A percentile compares a stretch with the other conserved stretches of the same genome.
Conservation (phyloP, 2,329 filamentous ascomycete species). For the Ophiosphaerella herpotricha region DNA sequence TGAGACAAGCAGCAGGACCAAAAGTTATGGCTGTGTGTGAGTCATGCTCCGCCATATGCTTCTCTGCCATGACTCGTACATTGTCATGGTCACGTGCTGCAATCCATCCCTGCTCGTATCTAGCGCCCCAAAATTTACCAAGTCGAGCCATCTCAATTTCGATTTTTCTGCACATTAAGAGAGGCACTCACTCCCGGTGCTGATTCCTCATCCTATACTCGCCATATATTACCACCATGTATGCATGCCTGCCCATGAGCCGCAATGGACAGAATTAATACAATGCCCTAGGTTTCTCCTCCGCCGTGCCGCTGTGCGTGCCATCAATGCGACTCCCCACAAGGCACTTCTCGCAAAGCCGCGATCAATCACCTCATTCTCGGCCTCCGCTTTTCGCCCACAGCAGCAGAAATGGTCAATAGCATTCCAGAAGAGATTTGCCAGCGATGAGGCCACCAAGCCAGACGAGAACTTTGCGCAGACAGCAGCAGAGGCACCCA, state of each 20-base stretch:
- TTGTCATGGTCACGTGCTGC: not conserved
- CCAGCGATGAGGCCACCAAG: constrained; percentile 53
- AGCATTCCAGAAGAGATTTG: constrained; percentile 54
- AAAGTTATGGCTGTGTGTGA: too few relatives aligned
- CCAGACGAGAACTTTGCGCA: constrained; percentile 45
- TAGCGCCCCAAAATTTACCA: too few relatives aligned
- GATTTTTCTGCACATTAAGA: too few relatives aligned
- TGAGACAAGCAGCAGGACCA: too few relatives aligned
- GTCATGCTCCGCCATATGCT: too few relatives aligned
- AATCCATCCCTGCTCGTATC: too few relatives aligned
- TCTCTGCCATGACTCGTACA: too few relatives aligned
- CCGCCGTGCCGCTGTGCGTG: constrained; percentile 61
- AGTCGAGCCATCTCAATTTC: too few relatives aligned
- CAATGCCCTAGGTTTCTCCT: constrained; percentile 58
- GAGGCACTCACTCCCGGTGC: too few relatives aligned
- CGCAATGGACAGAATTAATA: not conserved
- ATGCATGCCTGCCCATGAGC: constrained; percentile 1
- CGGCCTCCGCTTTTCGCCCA: constrained; percentile 35
- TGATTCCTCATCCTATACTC: not conserved
- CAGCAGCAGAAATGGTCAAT: constrained; percentile 48
- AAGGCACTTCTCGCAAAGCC: constrained; percentile 50
- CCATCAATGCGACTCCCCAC: constrained; percentile 55
- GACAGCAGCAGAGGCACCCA: constrained; percentile 41
- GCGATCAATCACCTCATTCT: constrained; percentile 41
- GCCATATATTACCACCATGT: constrained; percentile 17